Evolutionary conservation across 306 rosid genomes (phyloP).

Genomic region (Glycyrrhiza uralensis): DNA sequence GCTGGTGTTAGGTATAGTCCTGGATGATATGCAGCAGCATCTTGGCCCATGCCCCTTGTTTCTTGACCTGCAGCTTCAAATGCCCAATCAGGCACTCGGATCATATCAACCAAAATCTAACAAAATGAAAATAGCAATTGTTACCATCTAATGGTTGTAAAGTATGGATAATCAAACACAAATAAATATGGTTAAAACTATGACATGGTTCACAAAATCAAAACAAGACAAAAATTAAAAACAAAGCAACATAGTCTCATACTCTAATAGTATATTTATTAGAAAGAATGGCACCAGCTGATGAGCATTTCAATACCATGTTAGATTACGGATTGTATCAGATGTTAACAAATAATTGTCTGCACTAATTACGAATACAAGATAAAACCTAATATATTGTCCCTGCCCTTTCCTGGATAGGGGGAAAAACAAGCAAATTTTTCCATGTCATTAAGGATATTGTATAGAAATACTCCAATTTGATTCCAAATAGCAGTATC

Average conservation of each 20-base stretch:
- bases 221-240: slow-evolving; percentile 1
- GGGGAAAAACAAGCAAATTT: background rate
- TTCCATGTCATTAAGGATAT: background rate
- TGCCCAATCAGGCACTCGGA: slow-evolving; percentile 99
- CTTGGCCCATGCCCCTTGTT: slow-evolving; percentile 92
- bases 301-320: slow-evolving; percentile 1
- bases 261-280: background rate
- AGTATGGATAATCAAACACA: slow-evolving; percentile 12
- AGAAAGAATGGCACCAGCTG: background rate
- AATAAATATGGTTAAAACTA: background rate
- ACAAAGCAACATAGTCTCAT: background rate
- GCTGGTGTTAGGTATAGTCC: slow-evolving; percentile 96
- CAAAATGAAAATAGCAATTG: slow-evolving; percentile 24
- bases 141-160: slow-evolving; percentile 9
- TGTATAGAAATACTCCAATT: slow-evolving; percentile 1
- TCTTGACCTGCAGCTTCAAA: slow-evolving; percentile 99
- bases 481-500: background rate
- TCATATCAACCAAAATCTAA: slow-evolving; percentile 90
- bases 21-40: slow-evolving; percentile 87
- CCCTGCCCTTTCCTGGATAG: background rate
- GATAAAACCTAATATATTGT: background rate
- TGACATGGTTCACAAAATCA: background rate
- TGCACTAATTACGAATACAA: background rate
- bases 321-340: background rate
- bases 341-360: background rate